phyloP scores from a whole-genome alignment of 768 basidiomycete species.

The Hirschioporus abietinus region DNA sequence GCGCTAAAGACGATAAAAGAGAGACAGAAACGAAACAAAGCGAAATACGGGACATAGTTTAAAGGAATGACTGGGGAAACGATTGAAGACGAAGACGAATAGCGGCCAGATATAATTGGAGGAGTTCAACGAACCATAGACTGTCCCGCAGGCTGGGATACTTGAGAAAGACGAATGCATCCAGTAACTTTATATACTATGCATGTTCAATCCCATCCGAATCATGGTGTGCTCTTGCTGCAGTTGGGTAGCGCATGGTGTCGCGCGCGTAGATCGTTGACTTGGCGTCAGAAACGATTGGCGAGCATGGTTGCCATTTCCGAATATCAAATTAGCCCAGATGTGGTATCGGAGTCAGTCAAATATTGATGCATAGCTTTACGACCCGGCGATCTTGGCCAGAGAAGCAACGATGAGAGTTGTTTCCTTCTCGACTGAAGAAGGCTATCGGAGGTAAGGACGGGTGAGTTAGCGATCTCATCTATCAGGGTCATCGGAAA shows the following conservation, averaged over 20 bases:
- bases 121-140: not conserved
- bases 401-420: not conserved
- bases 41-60: not conserved
- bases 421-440: not conserved
- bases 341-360: not conserved
- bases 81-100: not conserved
- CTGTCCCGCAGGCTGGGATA: not conserved
- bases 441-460: not conserved
- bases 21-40: slow-evolving; percentile 11
- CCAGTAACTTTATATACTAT: not conserved
- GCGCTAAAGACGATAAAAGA: slow-evolving; percentile 15
- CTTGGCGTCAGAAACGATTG: not conserved
- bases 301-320: not conserved
- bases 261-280: not conserved
- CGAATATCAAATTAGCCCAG: not conserved
- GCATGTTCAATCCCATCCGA: not conserved
- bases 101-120: not conserved
- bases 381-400: not conserved
- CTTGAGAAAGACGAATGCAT: not conserved
- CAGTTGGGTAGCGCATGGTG: not conserved
- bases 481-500: not conserved
- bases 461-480: not conserved
- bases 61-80: not conserved
- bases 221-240: not conserved
- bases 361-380: not conserved